Percentiles rank a stretch among this genome's conserved stretches.
These are phyloP conservation scores for Chloris gayana DNA, from an alignment of 176 grass and related monocot genomes.

Conservation along the genomic window DNA sequence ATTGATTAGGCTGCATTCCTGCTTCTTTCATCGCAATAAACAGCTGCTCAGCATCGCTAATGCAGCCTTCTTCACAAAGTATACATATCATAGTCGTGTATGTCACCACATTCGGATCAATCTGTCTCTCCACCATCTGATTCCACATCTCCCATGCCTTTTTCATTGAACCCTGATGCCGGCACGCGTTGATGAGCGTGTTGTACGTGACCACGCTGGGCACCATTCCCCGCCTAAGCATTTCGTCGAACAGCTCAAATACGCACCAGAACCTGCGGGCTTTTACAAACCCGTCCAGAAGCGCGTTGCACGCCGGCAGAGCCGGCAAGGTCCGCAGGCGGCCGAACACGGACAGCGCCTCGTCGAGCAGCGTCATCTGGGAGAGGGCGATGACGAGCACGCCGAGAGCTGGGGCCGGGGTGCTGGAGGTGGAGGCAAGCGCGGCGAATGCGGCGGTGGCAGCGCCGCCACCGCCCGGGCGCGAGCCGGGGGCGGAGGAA, in stretches of 20 bases:
- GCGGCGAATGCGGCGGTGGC: conserved; percentile 21
- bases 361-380: conserved; percentile 48
- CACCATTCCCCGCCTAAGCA: conserved; percentile 44
- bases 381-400: conserved; percentile 57
- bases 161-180: conserved; percentile 25
- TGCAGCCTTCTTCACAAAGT: conserved; percentile 48
- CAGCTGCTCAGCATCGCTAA: conserved; percentile 30
- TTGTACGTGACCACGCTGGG: conserved; percentile 59
- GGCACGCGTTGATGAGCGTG: conserved; percentile 55
- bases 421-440: conserved; percentile 42
- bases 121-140: conserved; percentile 40
- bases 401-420: conserved; percentile 42
- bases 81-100: conserved; percentile 55
- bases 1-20: conserved; percentile 48
- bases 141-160: conserved; percentile 49
- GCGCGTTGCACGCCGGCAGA: conserved; percentile 41
- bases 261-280: conserved; percentile 22
- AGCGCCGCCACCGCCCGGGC: neutral
- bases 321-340: conserved; percentile 40
- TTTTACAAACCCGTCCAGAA: conserved; percentile 47
- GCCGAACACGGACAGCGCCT: conserved; percentile 41
- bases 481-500: neutral
- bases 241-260: conserved; percentile 57
- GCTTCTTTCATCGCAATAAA: conserved; percentile 48
- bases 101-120: conserved; percentile 50